Percentiles rank a stretch among this genome's conserved stretches.
Conservation (phyloP, 2,329 filamentous ascomycete genomes). For the Sporothrix pseudoabietina region DNA sequence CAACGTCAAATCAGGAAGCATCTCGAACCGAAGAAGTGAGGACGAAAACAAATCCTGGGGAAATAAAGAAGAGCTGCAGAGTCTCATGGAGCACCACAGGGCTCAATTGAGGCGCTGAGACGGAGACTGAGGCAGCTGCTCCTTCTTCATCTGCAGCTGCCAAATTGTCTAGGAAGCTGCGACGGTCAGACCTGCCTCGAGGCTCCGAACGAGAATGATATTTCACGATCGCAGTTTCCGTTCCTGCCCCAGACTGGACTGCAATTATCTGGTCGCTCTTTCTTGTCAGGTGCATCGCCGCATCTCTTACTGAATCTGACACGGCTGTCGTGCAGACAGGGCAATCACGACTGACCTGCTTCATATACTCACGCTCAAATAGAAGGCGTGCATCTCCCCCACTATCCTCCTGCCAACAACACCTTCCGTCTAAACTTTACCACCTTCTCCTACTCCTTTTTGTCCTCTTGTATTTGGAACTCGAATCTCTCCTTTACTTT, state of each 20-base stretch:
- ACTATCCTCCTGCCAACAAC: conserved; percentile 10
- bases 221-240: neutral
- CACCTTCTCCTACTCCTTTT: neutral
- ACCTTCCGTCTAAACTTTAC: neutral
- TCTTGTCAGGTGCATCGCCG: neutral
- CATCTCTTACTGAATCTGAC: neutral
- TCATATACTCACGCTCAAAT: neutral
- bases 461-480: neutral
- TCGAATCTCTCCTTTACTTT: neutral
- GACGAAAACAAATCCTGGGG: neutral
- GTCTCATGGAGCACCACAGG: neutral
- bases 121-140: neutral
- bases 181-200: neutral
- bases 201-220: neutral
- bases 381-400: neutral
- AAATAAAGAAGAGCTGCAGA: neutral
- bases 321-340: neutral
- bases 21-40: neutral
- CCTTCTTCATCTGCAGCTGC: neutral
- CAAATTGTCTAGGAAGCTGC: neutral
- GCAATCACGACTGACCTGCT: neutral
- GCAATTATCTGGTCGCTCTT: neutral
- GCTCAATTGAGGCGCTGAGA: too few relatives aligned
- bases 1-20: neutral
- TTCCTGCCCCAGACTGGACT: neutral